Base-by-base conservation (phyloP, 306 rosid species). In the Rosa persica region DNA sequence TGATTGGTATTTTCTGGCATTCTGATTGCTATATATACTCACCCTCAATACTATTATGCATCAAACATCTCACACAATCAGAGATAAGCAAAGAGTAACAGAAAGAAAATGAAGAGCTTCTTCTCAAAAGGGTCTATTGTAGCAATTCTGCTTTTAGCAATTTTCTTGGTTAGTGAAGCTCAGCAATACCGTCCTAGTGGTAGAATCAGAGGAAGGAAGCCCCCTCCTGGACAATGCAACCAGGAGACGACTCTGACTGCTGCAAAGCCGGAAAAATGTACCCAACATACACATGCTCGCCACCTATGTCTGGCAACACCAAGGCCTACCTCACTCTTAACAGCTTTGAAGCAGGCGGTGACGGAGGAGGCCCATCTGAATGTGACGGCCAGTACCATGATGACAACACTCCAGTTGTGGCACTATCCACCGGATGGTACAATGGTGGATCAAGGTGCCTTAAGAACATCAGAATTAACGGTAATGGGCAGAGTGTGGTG, bases 371-470 rank as follows among this genome's bases (percentile, higher is more conserved):
- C 19, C 86, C 85, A 40, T 88, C 85, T 0, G 75, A 71, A 58
- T 88, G 89, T 72, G 89, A 88, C 57, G 23, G 11, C 1, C 47
- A 83, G 9, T 90, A 81, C 70, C 92, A 85, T 38, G 49, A 81
- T 0, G 80, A 90, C 23, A 38, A 74, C 49, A 74, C 65, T 0
- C 87, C 68, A 2, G 25, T 79, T 17, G 93, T 82, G n/a, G 86
- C 91, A 40, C 6, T 89, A 5, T 85, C 91, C n/a, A 78, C 88
- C 0, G 78, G 83, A 52, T 86, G 83, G 86, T 86, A 74, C 79
- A 74, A 80, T 19, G 6, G 72, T 3, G 36, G 22, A 16, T 48
- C 19, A 9, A 85, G 89, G 65, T 87, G 92, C 38, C 38, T 25
- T 0, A 40, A 78, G 6, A 43, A 71, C 6, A 72, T 88, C 46